Percentiles rank a stretch among this genome's conserved stretches.
Evolutionary conservation across 345 rosid genomes (phyloP).

Genomic region (Acer saccharum): DNA sequence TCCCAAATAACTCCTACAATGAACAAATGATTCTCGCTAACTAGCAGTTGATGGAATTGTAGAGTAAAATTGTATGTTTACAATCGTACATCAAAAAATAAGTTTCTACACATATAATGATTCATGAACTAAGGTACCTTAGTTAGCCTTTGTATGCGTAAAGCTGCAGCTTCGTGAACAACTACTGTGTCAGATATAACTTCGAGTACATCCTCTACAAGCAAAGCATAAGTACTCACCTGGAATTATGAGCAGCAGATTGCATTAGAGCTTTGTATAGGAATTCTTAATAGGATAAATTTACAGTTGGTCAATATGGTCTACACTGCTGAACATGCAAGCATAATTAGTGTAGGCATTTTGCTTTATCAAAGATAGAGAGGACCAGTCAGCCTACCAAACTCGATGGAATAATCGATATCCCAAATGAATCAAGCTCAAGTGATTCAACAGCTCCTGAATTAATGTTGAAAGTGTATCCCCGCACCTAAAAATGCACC

Average conservation of each 20-base stretch:
- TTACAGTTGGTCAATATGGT: background rate
- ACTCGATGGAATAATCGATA: constrained; percentile 85
- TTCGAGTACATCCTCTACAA: constrained; percentile 72
- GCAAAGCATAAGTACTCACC: constrained; percentile 86
- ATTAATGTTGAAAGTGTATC: constrained; percentile 74
- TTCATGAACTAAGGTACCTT: constrained; percentile 46
- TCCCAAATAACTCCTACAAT: background rate
- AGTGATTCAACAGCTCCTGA: constrained; percentile 80
- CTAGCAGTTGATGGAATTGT: background rate
- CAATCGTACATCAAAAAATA: background rate
- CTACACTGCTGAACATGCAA: background rate
- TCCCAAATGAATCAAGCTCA: constrained; percentile 88
- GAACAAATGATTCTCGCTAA: background rate
- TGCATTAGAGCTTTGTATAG: background rate
- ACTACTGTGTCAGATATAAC: constrained; percentile 68
- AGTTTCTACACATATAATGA: background rate
- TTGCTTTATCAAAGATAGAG: constrained; percentile 2
- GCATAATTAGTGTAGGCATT: background rate
- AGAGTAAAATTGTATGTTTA: background rate
- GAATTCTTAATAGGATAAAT: background rate
- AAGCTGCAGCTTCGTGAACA: constrained; percentile 76
- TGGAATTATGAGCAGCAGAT: constrained; percentile 31
- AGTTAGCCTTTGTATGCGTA: constrained; percentile 72
- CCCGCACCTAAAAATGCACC: constrained; percentile 59
- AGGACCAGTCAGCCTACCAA: constrained; percentile 51